Percentiles rank a stretch among this genome's conserved stretches.
Conservation (phyloP, 192 early-diverging fungal genomes). For the Geranomyces michiganensis region DNA sequence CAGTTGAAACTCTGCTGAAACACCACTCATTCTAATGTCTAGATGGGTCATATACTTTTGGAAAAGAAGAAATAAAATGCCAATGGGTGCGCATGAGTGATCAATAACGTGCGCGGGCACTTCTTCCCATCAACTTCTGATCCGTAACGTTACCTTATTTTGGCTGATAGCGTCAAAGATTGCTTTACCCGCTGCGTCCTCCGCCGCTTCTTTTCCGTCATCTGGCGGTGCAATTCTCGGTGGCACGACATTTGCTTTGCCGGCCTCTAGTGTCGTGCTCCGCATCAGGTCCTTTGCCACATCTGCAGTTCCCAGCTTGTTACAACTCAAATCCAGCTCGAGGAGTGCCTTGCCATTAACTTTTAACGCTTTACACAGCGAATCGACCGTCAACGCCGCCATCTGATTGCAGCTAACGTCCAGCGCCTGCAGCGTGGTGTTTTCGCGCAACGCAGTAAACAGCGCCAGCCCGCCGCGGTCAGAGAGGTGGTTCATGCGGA, state of each 20-base stretch:
- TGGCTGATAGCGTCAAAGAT: conserved; percentile 58
- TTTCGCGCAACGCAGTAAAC: conserved; percentile 32
- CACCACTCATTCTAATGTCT: conserved; percentile 52
- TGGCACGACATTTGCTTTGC: neutral
- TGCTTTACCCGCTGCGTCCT: conserved; percentile 49
- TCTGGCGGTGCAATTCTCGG: conserved; percentile 9
- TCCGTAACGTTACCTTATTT: conserved; percentile 51
- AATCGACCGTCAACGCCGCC: conserved; percentile 30
- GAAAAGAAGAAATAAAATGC: neutral
- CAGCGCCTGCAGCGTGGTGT: conserved; percentile 30
- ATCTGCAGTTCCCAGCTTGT: conserved; percentile 41
- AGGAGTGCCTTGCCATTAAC: conserved; percentile 34
- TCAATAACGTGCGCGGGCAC: neutral
- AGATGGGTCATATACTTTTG: conserved; percentile 52
- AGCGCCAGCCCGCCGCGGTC: conserved; percentile 47
- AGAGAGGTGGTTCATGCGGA: conserved; percentile 44
- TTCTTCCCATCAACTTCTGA: neutral
- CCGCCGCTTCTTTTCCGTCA: neutral
- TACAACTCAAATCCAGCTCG: conserved; percentile 51
- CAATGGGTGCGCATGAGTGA: neutral
- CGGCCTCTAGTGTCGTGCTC: conserved; percentile 8
- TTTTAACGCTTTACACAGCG: conserved; percentile 39
- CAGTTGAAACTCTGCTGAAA: conserved; percentile 48
- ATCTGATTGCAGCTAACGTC: conserved; percentile 48
- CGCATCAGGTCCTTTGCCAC: neutral